Evolutionary conservation across 2,329 filamentous ascomycete species (phyloP).

Genomic region (Erysiphe pisi): DNA sequence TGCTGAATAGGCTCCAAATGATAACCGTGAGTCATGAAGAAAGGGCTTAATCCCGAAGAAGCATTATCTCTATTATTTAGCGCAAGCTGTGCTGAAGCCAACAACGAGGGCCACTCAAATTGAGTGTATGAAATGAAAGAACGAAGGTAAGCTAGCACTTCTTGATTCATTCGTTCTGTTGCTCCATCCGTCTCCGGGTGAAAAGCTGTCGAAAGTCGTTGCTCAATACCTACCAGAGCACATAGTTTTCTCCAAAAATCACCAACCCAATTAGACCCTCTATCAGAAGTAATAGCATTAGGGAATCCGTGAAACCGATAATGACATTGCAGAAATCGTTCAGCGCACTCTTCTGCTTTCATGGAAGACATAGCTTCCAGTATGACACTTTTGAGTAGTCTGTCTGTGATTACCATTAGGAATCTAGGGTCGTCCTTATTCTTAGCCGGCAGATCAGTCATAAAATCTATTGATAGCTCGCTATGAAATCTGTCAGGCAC

Average conservation of each 20-base stretch:
- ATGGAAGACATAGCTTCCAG: no score
- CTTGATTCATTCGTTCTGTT: no score
- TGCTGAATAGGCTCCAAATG: not conserved
- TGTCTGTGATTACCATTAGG: not conserved
- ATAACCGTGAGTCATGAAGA: not conserved
- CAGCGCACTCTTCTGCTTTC: not conserved
- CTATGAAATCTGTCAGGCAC: not conserved
- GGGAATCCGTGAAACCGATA: not conserved
- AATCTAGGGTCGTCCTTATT: not conserved
- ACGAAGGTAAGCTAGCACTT: no score
- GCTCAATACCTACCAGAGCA: no score
- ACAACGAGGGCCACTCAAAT: not conserved
- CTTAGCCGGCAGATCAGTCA: not conserved
- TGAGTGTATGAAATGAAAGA: no score
- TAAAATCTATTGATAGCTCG: not conserved
- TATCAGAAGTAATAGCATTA: not conserved
- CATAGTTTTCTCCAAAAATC: not conserved
- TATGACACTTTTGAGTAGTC: no score
- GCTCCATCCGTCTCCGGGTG: no score
- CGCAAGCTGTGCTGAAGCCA: not conserved
- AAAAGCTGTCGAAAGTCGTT: no score
- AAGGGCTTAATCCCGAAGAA: not conserved
- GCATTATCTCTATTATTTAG: conserved; percentile 9
- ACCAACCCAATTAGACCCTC: not conserved
- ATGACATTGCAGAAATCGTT: not conserved